phyloP scores from a whole-genome alignment of 108 stramenopile species.

The Discostella pseudostelligera region DNA sequence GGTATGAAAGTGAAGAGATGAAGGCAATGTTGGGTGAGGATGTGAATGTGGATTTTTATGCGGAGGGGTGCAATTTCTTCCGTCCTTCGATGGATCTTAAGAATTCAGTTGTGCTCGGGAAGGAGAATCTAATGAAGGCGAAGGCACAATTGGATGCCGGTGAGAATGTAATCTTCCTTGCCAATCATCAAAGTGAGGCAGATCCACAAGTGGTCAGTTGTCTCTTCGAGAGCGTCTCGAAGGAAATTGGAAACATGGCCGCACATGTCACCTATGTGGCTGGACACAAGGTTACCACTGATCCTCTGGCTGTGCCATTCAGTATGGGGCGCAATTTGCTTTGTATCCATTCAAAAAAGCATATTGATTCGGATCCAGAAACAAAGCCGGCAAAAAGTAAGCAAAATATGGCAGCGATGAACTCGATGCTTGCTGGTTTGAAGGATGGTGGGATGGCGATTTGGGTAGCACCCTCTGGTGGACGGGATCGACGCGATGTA shows the following conservation, averaged over 20 bases:
- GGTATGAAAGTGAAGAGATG: slow-evolving; percentile 43
- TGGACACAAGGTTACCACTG: slow-evolving; percentile 95
- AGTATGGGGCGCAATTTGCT: slow-evolving; percentile 93
- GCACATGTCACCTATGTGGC: slow-evolving; percentile 83
- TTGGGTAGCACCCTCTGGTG: slow-evolving; percentile 97
- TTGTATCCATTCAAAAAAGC: slow-evolving; percentile 96
- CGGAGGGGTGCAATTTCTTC: slow-evolving; percentile 90
- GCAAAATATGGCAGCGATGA: slow-evolving; percentile 90
- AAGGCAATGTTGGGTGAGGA: slow-evolving; percentile 25
- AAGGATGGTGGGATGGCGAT: slow-evolving; percentile 84
- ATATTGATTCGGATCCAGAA: slow-evolving; percentile 93
- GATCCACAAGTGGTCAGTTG: slow-evolving; percentile 91
- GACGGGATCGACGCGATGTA: slow-evolving; percentile 87
- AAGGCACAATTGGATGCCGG: slow-evolving; percentile 68
- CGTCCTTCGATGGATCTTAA: slow-evolving; percentile 80
- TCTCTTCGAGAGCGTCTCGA: slow-evolving; percentile 65
- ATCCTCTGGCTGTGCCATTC: slow-evolving; percentile 92
- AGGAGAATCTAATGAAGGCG: slow-evolving; percentile 74
- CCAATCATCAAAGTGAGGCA: slow-evolving; percentile 96
- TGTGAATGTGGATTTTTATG: slow-evolving; percentile 70
- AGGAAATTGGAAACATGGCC: slow-evolving; percentile 60
- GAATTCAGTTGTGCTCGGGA: slow-evolving; percentile 69
- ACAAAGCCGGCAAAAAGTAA: slow-evolving; percentile 80
- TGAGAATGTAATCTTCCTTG: slow-evolving; percentile 92
- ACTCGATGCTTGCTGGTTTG: slow-evolving; percentile 74